These are phyloP conservation scores for Lactarius trivialis DNA, from an alignment of 768 basidiomycete genomes.

Conservation along the genomic window DNA sequence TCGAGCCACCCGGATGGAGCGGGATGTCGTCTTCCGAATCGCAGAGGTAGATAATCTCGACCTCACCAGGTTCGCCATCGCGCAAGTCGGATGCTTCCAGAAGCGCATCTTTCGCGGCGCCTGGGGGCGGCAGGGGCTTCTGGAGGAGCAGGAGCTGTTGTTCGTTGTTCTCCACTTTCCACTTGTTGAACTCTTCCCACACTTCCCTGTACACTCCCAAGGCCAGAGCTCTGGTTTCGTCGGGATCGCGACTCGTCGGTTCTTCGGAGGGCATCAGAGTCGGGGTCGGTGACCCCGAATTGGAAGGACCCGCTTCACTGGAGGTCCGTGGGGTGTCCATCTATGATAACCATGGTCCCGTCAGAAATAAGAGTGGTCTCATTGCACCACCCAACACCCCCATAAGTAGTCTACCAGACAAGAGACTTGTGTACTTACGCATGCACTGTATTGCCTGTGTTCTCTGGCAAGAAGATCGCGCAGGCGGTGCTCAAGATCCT, in stretches of 20 bases:
- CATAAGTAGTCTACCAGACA: not conserved
- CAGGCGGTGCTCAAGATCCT: not conserved
- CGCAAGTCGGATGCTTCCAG: not conserved
- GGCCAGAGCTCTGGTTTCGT: not conserved
- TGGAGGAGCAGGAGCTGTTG: constrained; percentile 18
- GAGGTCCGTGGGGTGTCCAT: not conserved
- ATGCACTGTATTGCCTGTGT: not conserved
- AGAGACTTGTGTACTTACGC: not conserved
- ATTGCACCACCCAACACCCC: not conserved
- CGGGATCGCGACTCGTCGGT: not conserved
- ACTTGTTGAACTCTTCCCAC: constrained; percentile 27
- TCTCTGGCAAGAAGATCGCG: not conserved
- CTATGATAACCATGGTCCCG: not conserved
- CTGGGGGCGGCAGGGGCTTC: constrained; percentile 11
- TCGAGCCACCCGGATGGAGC: not conserved
- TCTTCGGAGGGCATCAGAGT: not conserved
- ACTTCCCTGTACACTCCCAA: constrained; percentile 23
- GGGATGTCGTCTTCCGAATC: constrained; percentile 16
- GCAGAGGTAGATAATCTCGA: constrained; percentile 3
- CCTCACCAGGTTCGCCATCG: not conserved
- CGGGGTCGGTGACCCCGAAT: not conserved
- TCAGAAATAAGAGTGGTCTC: not conserved
- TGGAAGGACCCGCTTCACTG: not conserved
- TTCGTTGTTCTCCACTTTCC: constrained; percentile 25
- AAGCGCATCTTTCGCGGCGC: not conserved